Evolutionary conservation across 169 alveolate species (phyloP), one percentile per base, ranked within the genome.

Genomic region (Cryptosporidium felis): DNA sequence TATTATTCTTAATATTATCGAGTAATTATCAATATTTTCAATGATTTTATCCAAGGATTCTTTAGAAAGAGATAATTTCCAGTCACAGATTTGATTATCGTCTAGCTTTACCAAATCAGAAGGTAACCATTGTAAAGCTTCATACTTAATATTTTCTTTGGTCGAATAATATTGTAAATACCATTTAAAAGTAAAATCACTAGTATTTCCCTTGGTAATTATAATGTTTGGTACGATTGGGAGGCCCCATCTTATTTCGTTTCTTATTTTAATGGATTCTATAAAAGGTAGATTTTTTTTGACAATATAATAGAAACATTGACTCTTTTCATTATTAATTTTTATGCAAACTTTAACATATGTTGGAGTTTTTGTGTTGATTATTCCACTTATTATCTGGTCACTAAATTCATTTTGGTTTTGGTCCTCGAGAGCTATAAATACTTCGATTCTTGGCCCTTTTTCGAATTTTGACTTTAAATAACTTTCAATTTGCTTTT

Each of bases 241-340:
- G 4, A 56, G n/a, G 10, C 85, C 85, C 66, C 49, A 49, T 38
- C 51, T 74, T 8, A 74, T 74, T 53, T 74, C 85, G 1, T 56
- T 74, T 56, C 41, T 74, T 36, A 74, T n/a, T 14, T 21, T 38
- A 2, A 49, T 67, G 10, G 41, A 36, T 40, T 74, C 74, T 53
- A 74, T 23, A 16, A 74, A 18, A 53, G 51, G 51, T 0, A 44
- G n/a, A 46, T 47, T 47, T 26, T 65, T 65, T 26, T 45, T 44
- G n/a, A 65, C n/a, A 18, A 28, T 8, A 47, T 26, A 65, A 12
- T 32, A 47, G 18, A 65, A 65, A 4, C 28, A 28, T 65, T 46
- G 1, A 3, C 30, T 12, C 8, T 28, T 5, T 46, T 47, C 44
- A 34, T 65, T 47, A 56, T 56, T 56, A 12, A 3, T 6, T 28